Conservation (phyloP, 1,284 basidiomycete species). For the Leccinum pachyderme region DNA sequence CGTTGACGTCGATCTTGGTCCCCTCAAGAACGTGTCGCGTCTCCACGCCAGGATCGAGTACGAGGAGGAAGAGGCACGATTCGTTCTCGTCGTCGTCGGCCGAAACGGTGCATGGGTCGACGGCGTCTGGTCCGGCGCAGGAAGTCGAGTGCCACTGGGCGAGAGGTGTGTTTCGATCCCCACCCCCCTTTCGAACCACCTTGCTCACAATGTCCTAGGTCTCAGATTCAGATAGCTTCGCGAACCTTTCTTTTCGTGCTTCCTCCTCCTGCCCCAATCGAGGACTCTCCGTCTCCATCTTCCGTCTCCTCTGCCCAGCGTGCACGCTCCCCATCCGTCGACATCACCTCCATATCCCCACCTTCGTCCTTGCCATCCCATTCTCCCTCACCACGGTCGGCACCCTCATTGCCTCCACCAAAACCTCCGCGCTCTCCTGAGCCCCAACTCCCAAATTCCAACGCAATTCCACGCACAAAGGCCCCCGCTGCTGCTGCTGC, state of each 20-base stretch:
- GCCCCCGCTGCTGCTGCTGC: conserved; percentile 27
- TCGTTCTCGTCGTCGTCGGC: conserved; percentile 88
- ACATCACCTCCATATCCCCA: conserved; percentile 77
- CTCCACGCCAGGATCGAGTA: conserved; percentile 96
- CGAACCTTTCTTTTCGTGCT: conserved; percentile 97
- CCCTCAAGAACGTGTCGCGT: conserved; percentile 94
- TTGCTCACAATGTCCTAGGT: conserved; percentile 49
- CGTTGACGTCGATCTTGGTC: conserved; percentile 95
- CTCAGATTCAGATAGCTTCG: conserved; percentile 98
- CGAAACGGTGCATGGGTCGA: conserved; percentile 98
- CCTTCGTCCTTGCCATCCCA: conserved; percentile 76
- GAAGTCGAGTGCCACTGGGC: conserved; percentile 77
- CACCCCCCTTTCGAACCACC: neutral
- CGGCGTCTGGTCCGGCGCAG: conserved; percentile 89
- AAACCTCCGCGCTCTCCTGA: conserved; percentile 42
- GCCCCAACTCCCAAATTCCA: conserved; percentile 57
- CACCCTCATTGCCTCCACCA: conserved; percentile 31
- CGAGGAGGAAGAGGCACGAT: conserved; percentile 83
- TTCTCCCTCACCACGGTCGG: conserved; percentile 56
- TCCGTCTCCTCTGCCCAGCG: conserved; percentile 61
- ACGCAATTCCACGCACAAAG: conserved; percentile 55
- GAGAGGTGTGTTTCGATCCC: conserved; percentile 61
- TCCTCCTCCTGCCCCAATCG: conserved; percentile 67
- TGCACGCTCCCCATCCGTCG: conserved; percentile 68
- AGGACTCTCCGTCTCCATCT: conserved; percentile 74